Evolutionary conservation across 176 grass and related monocot genomes (phyloP).

Genomic region (Aechmea fasciata): DNA sequence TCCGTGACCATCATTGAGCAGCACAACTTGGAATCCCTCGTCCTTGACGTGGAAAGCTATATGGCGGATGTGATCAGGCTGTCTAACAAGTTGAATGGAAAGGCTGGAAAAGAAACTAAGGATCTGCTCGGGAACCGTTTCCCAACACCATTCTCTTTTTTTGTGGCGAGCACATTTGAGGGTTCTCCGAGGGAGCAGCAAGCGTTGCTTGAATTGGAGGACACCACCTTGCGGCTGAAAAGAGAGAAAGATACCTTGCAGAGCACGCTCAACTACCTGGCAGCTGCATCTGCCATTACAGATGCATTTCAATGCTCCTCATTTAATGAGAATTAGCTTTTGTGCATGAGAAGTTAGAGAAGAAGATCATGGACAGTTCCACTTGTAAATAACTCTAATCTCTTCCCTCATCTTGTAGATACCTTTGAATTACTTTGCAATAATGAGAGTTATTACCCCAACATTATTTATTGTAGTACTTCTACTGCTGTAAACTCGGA

Average conservation of each 20-base stretch:
- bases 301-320: not conserved
- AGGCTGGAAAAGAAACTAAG: not conserved
- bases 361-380: not conserved
- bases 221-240: not conserved
- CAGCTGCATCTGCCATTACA: constrained; percentile 4
- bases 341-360: not conserved
- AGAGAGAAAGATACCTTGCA: constrained; percentile 10
- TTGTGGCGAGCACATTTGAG: not conserved
- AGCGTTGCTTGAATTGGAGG: constrained; percentile 3
- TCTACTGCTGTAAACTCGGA: too few species aligned
- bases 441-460: not conserved
- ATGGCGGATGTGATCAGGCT: not conserved
- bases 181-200: constrained; percentile 2
- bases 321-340: constrained; percentile 7
- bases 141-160: constrained; percentile 10
- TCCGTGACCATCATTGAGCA: not conserved
- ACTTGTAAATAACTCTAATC: not conserved
- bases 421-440: not conserved
- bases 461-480: too few species aligned
- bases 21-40: not conserved
- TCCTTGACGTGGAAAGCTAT: not conserved
- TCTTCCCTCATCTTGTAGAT: not conserved
- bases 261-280: constrained; percentile 3
- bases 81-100: constrained; percentile 2
- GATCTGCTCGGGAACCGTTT: not conserved